Percentiles rank a stretch among this genome's conserved stretches.
Conservation (phyloP, 345 rosid genomes). For the Excoecaria cochinchinensis region DNA sequence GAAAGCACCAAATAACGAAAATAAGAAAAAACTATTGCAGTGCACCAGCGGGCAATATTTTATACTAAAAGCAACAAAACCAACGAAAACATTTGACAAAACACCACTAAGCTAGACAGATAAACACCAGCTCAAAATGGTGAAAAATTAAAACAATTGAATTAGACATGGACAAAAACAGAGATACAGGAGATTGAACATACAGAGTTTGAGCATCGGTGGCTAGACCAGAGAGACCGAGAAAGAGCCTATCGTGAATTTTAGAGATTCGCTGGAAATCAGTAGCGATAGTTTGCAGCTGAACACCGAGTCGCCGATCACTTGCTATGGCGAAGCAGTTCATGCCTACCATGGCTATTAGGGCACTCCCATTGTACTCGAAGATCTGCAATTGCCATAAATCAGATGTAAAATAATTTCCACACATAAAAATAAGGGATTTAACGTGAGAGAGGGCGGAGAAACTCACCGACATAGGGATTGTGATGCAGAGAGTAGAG, state of each 20-base stretch:
- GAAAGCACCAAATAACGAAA: background rate
- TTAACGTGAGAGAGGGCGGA: background rate
- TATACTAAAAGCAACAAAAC: background rate
- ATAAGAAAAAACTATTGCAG: background rate
- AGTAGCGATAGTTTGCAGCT: constrained; percentile 93
- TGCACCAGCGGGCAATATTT: background rate
- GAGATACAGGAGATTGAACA: background rate
- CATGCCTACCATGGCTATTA: constrained; percentile 99
- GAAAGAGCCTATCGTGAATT: constrained; percentile 78
- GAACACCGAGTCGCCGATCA: constrained; percentile 89
- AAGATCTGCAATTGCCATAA: constrained; percentile 56
- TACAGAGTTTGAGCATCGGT: constrained; percentile 94
- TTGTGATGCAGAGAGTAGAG: background rate
- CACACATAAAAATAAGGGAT: constrained; percentile 2
- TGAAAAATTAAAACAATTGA: background rate
- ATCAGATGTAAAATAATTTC: background rate
- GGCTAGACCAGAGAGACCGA: constrained; percentile 94
- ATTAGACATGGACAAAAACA: background rate
- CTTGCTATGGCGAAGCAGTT: constrained; percentile 98
- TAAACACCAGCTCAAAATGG: background rate
- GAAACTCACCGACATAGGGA: constrained; percentile 57
- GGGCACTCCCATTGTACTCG: constrained; percentile 98
- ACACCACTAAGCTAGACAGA: background rate
- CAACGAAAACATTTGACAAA: background rate
- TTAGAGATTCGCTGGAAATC: constrained; percentile 83